Base-by-base conservation (phyloP, 345 rosid species). In the Hirschfeldia incana region DNA sequence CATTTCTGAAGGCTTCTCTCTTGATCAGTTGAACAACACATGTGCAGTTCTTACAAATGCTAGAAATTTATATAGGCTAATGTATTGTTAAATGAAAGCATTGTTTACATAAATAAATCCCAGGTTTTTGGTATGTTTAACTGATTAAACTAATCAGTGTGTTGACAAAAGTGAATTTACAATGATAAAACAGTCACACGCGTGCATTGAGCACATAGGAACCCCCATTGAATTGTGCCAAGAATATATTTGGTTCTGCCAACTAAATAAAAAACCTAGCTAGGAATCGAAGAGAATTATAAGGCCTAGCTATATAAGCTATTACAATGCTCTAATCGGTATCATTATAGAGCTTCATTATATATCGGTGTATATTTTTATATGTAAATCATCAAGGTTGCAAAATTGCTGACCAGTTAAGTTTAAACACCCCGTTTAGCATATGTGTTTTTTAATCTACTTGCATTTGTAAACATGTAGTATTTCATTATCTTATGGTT, bases 181-280 rank as follows among this genome's bases (percentile, higher is more conserved):
- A 79, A 79, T 79, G 78, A 68, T 74, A 44, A 68, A 62, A 79
- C 74, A 62, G 70, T 16, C 8, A 79, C 78, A 69, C 82, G 82
- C 82, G 75, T 79, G 78, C 75, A 69, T 28, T 74, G 66, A 74
- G 71, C 75, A 68, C 42, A 69, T 68, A 46, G 65, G 74, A 53
- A 64, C 65, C 44, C 46, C 65, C 32, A 60, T 28, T 6, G 73
- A 77, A 16, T 78, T 53, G 37, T 73, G 64, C 37, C 72, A 66
- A 72, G 16, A 32, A 33, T 30, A 73, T 78, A 67, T 67, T 66
- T 78, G 67, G 68, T 73, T 67, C 73, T 67, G 59, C 82, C 70
- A 73, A 67, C 21, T 26, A 72, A 33, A 71, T 8, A 58, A 15
- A 69, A 7, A 42, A 60, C 4, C 2, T 42, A 30, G 32, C 2